A percentile compares a stretch with the other conserved stretches of the same genome.
These are phyloP conservation scores for Lachancea mirantina DNA, from an alignment of 805 yeast species.

Conservation along the genomic window DNA sequence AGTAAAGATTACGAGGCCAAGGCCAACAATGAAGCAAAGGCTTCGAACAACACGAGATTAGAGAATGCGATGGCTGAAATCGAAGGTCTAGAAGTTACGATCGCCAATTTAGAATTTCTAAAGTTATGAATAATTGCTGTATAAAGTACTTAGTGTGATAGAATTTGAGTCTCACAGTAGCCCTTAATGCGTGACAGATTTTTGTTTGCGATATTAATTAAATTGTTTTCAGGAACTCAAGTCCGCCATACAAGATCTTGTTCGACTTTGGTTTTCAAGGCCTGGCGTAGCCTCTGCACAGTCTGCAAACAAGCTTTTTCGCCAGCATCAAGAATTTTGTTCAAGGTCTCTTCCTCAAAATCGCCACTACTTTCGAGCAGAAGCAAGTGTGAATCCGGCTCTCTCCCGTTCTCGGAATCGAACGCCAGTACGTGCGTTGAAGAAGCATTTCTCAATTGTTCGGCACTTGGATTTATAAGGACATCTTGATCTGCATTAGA, in stretches of 20 bases:
- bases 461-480: slow-evolving; percentile 40
- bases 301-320: slow-evolving; percentile 40
- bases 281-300: slow-evolving; percentile 41
- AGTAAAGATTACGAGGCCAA: slow-evolving; percentile 77
- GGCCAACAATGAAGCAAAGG: slow-evolving; percentile 78
- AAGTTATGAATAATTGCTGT: slow-evolving; percentile 36
- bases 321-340: slow-evolving; percentile 45
- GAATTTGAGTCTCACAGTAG: no score
- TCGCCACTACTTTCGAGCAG: slow-evolving; percentile 66
- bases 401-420: slow-evolving; percentile 40
- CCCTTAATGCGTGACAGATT: no score
- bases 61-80: slow-evolving; percentile 78
- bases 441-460: slow-evolving; percentile 36
- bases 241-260: slow-evolving; percentile 55
- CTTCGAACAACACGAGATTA: slow-evolving; percentile 58
- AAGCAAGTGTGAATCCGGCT: slow-evolving; percentile 47
- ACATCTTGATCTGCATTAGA: slow-evolving; percentile 26
- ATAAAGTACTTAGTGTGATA: background rate
- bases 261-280: slow-evolving; percentile 41
- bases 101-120: slow-evolving; percentile 74
- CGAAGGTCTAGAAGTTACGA: slow-evolving; percentile 81
- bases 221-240: no score
- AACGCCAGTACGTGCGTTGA: slow-evolving; percentile 66
- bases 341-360: slow-evolving; percentile 51
- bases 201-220: no score